Base-by-base conservation (phyloP, 208 protist species). In the Crithidia thermophila region DNA sequence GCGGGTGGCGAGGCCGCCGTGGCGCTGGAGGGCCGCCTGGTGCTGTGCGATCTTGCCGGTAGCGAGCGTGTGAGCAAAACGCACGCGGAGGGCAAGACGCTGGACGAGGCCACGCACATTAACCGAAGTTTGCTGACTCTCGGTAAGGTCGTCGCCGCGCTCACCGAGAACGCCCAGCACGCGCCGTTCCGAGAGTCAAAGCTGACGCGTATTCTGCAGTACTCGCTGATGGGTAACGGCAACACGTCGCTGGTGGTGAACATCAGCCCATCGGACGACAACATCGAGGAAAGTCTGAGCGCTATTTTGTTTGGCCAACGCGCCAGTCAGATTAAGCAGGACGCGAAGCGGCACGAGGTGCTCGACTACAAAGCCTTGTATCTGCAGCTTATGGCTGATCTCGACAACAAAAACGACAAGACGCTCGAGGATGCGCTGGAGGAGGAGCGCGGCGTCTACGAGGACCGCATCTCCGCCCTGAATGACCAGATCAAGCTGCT, bases 41-140 rank as follows among this genome's bases (percentile, higher is more conserved):
- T 98, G 46, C 72, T 99, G 40, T 98, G 98, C 57, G 98, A 99
- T 93, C 83, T 99, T 14, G 98, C 98, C 11, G 98, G 98, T 11
- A 98, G 94, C 42, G 98, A 99, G 81, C 90, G 98, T 52, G 77
- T 88, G 20, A 85, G 82, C 42, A 87, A 94, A 68, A 98, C 98
- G 4, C 82, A 91, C 11, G 90, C 95, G 2, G 87, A 96, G 63
- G 98, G 98, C 11, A 84, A 97, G 50, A 90, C 87, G 16, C 77
- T 98, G 13, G 83, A 87, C 37, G 98, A 99, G 79, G 97, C 96
- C n/a, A 90, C 76, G 13, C 85, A 98, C 82, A 99, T 99, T 61
- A 99, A 99, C 82, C 93, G 97, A 49, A 97, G 85, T 60, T 84
- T 99, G 3, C 84, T 99, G 21, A 94, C 93, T 1, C 77, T 97